Conservation (phyloP, 2,329 filamentous ascomycete species). For the Xylaria sp. region DNA sequence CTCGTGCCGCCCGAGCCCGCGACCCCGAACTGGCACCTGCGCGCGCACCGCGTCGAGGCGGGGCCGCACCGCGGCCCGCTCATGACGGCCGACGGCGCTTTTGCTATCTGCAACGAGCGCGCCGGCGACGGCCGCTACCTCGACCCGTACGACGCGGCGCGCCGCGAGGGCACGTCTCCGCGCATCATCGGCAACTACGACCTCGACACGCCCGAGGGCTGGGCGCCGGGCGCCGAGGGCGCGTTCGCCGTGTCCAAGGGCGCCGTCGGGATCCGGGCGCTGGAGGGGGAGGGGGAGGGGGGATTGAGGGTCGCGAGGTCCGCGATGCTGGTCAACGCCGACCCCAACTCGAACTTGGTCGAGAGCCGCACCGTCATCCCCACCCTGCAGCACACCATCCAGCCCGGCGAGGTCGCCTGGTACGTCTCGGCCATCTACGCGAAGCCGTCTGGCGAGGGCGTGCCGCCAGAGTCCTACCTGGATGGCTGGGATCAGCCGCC, state of each 20-base stretch:
- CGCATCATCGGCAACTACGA: constrained; percentile 65
- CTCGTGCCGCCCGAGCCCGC: constrained; percentile 62
- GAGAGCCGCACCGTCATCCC: constrained; percentile 74
- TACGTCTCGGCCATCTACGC: constrained; percentile 74
- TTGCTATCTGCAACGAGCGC: constrained; percentile 65
- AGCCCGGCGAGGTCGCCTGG: constrained; percentile 61
- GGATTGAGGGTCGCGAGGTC: constrained; percentile 48
- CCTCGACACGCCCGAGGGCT: constrained; percentile 55
- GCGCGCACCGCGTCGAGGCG: constrained; percentile 63
- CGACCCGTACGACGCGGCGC: constrained; percentile 50
- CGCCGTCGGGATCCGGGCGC: constrained; percentile 59
- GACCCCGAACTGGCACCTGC: constrained; percentile 70
- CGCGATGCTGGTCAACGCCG: constrained; percentile 72
- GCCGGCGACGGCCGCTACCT: constrained; percentile 52
- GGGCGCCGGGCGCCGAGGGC: constrained; percentile 52
- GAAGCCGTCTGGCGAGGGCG: constrained; percentile 59
- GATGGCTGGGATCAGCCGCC: constrained; percentile 64
- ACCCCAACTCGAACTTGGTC: constrained; percentile 78
- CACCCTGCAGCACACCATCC: constrained; percentile 65
- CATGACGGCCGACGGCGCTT: constrained; percentile 74
- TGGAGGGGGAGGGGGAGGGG: constrained; percentile 48
- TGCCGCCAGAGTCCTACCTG: constrained; percentile 56
- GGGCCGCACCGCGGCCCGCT: constrained; percentile 65
- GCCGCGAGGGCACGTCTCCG: constrained; percentile 54
- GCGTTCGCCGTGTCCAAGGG: constrained; percentile 61